Evolutionary conservation across 768 basidiomycete genomes (phyloP), one percentile per base, ranked within the genome.

Genomic region (Pleurotus pulmonarius): DNA sequence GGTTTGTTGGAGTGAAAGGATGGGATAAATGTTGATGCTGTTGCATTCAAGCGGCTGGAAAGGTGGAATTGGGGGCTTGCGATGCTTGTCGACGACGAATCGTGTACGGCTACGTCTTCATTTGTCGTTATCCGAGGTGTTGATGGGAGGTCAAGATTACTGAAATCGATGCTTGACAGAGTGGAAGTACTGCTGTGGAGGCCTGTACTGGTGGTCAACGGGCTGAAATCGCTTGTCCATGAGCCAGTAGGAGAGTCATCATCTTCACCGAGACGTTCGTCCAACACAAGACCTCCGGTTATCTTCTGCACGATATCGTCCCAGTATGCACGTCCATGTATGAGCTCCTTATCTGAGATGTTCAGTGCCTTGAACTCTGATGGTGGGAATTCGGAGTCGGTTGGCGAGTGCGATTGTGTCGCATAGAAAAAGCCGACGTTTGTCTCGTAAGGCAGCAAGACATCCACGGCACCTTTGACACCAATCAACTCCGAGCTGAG

Each of bases 21-120:
- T 8, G 78, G 78, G 6, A 78, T 67, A 63, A 80, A 80, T 20
- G 75, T 70, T n/a, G 73, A 73, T 9, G 78, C 78, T 5, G 70
- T 67, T 5, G 75, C 77, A 51, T 77, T 80, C 25, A 81, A 25
- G 60, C 62, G 61, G 60, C 62, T 46, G 56, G 59, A 47, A 20
- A 63, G 66, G 40, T 60, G 65, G 54, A 51, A 55, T 38, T 57
- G 54, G 55, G 59, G 59, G 58, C 55, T 61, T 34, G 44, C 48
- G 54, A 60, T 59, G 22, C 40, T 65, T 49, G 61, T 62, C 49
- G 70, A 70, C 29, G 73, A 75, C 46, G 58, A 59, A 49, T 66
- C 65, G 58, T 74, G 73, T 41, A 75, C 67, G 46, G 69, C 65
- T 22, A 75, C 69, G 48, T 73, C 69, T 11, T 71, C 67, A 16